phyloP scores from a whole-genome alignment of 164 flowering plant species.

The Stephania cephalantha region DNA sequence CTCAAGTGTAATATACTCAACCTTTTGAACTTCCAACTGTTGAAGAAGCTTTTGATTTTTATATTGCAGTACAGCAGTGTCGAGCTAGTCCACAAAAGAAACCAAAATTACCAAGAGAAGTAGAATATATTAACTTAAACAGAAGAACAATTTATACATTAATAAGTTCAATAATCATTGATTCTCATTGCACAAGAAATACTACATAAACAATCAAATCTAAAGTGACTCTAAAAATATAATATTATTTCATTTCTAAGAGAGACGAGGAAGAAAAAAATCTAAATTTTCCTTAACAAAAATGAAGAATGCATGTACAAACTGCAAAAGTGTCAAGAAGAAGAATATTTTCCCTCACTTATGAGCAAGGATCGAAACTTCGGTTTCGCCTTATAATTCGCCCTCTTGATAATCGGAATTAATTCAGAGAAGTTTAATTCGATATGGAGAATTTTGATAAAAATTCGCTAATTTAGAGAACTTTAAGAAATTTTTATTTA shows the following conservation, averaged over 20 bases:
- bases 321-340: neutral
- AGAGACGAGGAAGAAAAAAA: neutral
- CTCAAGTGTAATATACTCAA: conserved; percentile 48
- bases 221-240: no score
- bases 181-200: neutral
- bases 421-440: no score
- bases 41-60: conserved; percentile 83
- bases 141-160: neutral
- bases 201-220: neutral
- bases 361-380: no score
- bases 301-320: neutral
- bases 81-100: conserved; percentile 43
- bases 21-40: conserved; percentile 76
- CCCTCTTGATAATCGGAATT: no score
- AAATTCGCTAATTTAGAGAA: no score
- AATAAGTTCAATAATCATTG: neutral
- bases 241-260: neutral
- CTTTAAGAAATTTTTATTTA: no score
- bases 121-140: neutral
- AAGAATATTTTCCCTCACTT: neutral
- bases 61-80: conserved; percentile 67
- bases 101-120: neutral
- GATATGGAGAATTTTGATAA: no score
- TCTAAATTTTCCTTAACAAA: neutral
- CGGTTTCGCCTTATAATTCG: no score